A percentile compares a stretch with the other conserved stretches of the same genome.
Evolutionary conservation across 2,329 filamentous ascomycete species (phyloP).

Genomic region (Cyphellophora attinorum): DNA sequence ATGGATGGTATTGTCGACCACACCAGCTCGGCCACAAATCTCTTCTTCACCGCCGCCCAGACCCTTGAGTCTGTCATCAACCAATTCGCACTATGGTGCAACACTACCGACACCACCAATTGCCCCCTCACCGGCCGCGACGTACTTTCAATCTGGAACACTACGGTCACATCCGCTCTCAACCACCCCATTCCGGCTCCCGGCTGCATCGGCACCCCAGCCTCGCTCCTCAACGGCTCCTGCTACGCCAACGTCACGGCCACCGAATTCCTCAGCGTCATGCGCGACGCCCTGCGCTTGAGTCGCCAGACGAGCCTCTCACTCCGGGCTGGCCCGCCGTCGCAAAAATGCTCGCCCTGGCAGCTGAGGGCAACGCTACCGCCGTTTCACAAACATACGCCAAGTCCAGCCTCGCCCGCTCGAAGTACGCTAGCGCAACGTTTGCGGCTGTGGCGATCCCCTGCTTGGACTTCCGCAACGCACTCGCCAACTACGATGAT

Average conservation of each 20-base stretch:
- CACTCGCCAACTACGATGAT: not conserved
- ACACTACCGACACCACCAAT: not conserved
- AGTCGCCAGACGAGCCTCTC: too few relatives aligned
- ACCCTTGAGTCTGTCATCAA: constrained; percentile 28
- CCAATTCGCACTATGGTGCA: constrained; percentile 3
- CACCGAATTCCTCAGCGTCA: not conserved
- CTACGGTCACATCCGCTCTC: not conserved
- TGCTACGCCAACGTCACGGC: constrained; percentile 24
- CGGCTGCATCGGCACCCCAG: constrained; percentile 6
- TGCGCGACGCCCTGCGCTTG: not conserved
- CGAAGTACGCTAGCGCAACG: not conserved
- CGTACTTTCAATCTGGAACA: not conserved
- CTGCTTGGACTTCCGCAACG: not conserved
- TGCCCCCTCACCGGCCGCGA: not conserved
- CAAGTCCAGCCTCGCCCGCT: not conserved
- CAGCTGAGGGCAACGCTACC: constrained; percentile 27
- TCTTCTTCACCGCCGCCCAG: constrained; percentile 24
- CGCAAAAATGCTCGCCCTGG: constrained; percentile 18
- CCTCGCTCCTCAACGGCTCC: too few relatives aligned
- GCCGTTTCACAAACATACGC: constrained; percentile 19
- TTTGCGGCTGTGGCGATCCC: not conserved
- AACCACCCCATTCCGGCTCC: not conserved
- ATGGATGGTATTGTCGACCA: not conserved
- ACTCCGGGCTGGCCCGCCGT: constrained; percentile 15
- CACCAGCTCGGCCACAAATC: constrained; percentile 13